A percentile compares a stretch with the other conserved stretches of the same genome.
These are phyloP conservation scores for Cytospora paraplurivora DNA, from an alignment of 2,329 filamentous ascomycete genomes.

Conservation along the genomic window DNA sequence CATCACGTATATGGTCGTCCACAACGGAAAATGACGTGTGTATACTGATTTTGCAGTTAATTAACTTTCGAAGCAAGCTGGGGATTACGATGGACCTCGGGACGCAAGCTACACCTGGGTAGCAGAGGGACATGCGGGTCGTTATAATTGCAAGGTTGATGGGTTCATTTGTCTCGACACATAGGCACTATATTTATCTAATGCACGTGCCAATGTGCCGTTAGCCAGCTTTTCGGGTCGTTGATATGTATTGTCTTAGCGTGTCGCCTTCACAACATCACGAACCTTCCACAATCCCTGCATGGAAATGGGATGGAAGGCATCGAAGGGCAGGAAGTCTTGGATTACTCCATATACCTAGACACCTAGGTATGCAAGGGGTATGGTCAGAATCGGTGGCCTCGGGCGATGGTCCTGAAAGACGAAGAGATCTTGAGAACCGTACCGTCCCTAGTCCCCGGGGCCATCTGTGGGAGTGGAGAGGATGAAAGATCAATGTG, in stretches of 20 bases:
- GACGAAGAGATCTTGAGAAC: slow-evolving; percentile 17
- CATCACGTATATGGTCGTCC: neutral
- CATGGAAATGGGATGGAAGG: slow-evolving; percentile 31
- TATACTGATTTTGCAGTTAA: neutral
- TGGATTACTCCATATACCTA: neutral
- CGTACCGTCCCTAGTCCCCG: slow-evolving; percentile 19
- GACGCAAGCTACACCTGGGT: neutral
- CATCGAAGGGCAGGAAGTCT: slow-evolving; percentile 16
- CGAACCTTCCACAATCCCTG: slow-evolving; percentile 33
- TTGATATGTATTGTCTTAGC: slow-evolving; percentile 6
- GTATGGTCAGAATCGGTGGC: neutral
- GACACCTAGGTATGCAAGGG: neutral
- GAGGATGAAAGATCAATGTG: neutral
- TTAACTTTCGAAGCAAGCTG: neutral
- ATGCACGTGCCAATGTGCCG: neutral
- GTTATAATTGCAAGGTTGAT: neutral
- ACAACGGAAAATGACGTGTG: neutral
- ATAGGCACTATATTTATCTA: neutral
- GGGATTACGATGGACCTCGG: neutral
- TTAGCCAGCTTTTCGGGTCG: slow-evolving; percentile 4
- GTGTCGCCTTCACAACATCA: slow-evolving; percentile 16
- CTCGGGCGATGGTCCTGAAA: slow-evolving; percentile 12
- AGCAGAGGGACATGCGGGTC: slow-evolving; percentile 14
- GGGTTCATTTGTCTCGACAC: neutral
- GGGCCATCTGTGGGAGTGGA: slow-evolving; percentile 1